A percentile compares a stretch with the other conserved stretches of the same genome.
These are phyloP conservation scores for Neurospora cerealis DNA, from an alignment of 495 filamentous ascomycete genomes.

Conservation along the genomic window DNA sequence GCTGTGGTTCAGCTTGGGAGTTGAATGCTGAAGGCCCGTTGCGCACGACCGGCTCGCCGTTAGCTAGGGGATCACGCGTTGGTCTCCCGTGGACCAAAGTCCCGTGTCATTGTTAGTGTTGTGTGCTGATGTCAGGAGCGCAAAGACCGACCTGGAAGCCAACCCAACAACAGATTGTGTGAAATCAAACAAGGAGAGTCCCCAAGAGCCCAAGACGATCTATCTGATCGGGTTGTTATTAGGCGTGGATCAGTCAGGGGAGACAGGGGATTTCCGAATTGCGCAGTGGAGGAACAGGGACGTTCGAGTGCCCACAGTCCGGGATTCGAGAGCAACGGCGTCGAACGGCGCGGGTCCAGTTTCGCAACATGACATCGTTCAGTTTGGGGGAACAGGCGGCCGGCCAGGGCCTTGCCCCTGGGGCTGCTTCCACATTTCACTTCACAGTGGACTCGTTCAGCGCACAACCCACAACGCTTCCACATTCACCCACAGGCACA, in stretches of 20 bases:
- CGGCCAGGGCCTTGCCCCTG: not conserved
- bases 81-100: not conserved
- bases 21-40: not conserved
- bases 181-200: not conserved
- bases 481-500: not conserved
- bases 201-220: not conserved
- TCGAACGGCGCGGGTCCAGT: not conserved
- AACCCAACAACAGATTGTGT: not conserved
- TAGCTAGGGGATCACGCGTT: not conserved
- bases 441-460: not conserved
- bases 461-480: not conserved
- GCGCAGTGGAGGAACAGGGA: not conserved
- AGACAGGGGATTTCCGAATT: not conserved
- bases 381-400: not conserved
- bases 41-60: not conserved
- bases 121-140: not conserved
- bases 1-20: not conserved
- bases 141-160: not conserved
- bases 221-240: not conserved
- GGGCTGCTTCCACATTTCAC: not conserved
- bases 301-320: not conserved
- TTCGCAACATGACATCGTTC: not conserved
- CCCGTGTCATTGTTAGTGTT: not conserved
- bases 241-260: not conserved
- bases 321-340: not conserved